A percentile compares a stretch with the other conserved stretches of the same genome.
Evolutionary conservation across 768 basidiomycete species (phyloP).

Genomic region (Leccinum boreale): DNA sequence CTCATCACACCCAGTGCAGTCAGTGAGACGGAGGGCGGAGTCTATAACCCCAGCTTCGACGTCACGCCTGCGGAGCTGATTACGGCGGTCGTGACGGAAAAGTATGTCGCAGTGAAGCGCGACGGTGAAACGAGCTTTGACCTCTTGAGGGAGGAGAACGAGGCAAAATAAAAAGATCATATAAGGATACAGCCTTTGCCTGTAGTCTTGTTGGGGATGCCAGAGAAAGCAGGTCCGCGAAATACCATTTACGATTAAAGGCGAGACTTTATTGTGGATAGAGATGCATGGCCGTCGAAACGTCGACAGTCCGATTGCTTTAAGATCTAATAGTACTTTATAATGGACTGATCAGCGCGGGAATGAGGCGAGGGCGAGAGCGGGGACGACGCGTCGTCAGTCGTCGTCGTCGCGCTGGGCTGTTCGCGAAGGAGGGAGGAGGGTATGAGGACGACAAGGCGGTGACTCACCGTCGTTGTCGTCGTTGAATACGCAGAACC

Average conservation of each 20-base stretch:
- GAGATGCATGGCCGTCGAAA: neutral
- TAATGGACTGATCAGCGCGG: too few species aligned
- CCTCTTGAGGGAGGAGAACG: slow-evolving; percentile 40
- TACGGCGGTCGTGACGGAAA: slow-evolving; percentile 93
- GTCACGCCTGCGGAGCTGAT: slow-evolving; percentile 94
- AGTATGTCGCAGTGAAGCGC: slow-evolving; percentile 78
- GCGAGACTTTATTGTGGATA: neutral
- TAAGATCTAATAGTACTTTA: too few species aligned
- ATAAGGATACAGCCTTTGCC: neutral
- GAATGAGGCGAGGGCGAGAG: too few species aligned
- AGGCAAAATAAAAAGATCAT: neutral
- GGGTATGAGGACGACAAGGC: too few species aligned
- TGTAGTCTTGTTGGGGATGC: neutral
- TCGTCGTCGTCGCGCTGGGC: too few species aligned
- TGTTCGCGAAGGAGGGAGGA: too few species aligned
- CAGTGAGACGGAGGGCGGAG: slow-evolving; percentile 24
- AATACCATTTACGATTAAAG: neutral
- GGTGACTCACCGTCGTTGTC: too few species aligned
- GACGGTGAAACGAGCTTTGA: slow-evolving; percentile 61
- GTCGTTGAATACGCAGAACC: too few species aligned
- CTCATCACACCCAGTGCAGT: slow-evolving; percentile 75
- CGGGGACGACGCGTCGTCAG: too few species aligned
- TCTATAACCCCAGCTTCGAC: slow-evolving; percentile 96
- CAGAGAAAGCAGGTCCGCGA: neutral
- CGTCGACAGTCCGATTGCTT: neutral